Conservation (phyloP, 129 eudicot genomes). For the Lactuca sativa region DNA sequence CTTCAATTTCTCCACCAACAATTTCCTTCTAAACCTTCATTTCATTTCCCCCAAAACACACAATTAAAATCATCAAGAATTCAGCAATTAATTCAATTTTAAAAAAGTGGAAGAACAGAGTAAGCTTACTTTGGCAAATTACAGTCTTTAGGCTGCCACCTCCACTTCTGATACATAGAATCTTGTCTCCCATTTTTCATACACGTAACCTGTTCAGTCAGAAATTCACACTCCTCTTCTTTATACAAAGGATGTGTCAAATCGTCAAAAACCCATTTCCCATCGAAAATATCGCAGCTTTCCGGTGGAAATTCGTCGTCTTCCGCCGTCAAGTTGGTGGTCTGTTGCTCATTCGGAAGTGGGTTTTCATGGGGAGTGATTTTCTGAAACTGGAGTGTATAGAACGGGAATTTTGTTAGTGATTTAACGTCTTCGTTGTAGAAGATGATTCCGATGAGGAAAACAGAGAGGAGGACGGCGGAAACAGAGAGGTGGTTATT, state of each 20-base stretch:
- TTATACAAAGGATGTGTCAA: constrained; percentile 65
- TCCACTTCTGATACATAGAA: constrained; percentile 79
- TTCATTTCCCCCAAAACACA: constrained; percentile 3
- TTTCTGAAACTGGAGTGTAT: background rate
- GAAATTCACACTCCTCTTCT: constrained; percentile 76
- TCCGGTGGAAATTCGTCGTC: constrained; percentile 68
- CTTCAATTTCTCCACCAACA: constrained; percentile 37
- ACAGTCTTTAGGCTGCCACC: constrained; percentile 95
- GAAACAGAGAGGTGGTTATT: constrained; percentile 57
- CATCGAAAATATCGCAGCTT: constrained; percentile 73
- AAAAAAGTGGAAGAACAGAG: background rate
- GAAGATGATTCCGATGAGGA: constrained; percentile 63
- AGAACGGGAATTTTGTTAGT: constrained; percentile 59
- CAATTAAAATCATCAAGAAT: background rate
- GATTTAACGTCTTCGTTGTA: constrained; percentile 80
- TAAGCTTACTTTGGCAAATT: constrained; percentile 71
- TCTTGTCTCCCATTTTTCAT: constrained; percentile 76
- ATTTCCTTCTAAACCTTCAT: constrained; percentile 36
- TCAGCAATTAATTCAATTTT: background rate
- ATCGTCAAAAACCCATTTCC: constrained; percentile 84
- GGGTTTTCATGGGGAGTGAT: constrained; percentile 7
- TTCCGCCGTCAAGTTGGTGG: constrained; percentile 3
- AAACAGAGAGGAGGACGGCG: constrained; percentile 49
- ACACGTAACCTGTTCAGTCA: constrained; percentile 79
- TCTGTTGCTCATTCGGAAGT: background rate